Base-by-base conservation (phyloP, 2,329 filamentous ascomycete species). In the Daldinia sp. region DNA sequence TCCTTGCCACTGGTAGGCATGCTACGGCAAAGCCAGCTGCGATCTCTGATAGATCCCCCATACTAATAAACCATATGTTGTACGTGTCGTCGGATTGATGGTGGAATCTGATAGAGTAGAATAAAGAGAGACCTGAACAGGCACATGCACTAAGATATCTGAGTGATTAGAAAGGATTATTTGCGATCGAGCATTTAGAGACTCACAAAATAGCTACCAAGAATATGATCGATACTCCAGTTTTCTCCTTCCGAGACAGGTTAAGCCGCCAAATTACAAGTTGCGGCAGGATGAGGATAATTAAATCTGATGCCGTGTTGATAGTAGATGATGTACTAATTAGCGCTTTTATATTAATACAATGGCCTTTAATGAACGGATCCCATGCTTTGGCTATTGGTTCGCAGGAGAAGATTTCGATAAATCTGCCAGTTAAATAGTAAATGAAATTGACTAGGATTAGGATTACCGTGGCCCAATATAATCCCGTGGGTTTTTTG, bases 141-240 rank as follows among this genome's bases (percentile, higher is more conserved):
- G n/a, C 42, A 46, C 42, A 46, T 26, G 42, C 42, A 6, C 42
- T 46, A 46, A 23, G 42, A 23, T 46, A 37, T 37, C 35, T 33
- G 3, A 37, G 35, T 13, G 9, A 26, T 46, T 10, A 46, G 42
- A 12, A 46, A 13, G 9, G 23, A 23, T 13, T 13, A 26, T 26
- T 9, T 13, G 20, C 23, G 10, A 15, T 13, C 20, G 18, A 26
- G 26, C 10, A 46, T 26, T 4, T 6, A 1, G 6, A 12, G 18
- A 46, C 42, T 46, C 3, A 46, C 42, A 23, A 12, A 23, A 46
- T 46, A 46, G 42, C 42, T 46, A 46, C 20, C 42, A 46, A 26
- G 42, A 46, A 46, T 23, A 46, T 46, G 10, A 23, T 23, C 20
- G 42, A 46, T 20, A 46, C 10, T 46, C 42, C 42, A 46, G 42